Conservation (phyloP, 495 filamentous ascomycete species). For the Penicillium robsamsonii region DNA sequence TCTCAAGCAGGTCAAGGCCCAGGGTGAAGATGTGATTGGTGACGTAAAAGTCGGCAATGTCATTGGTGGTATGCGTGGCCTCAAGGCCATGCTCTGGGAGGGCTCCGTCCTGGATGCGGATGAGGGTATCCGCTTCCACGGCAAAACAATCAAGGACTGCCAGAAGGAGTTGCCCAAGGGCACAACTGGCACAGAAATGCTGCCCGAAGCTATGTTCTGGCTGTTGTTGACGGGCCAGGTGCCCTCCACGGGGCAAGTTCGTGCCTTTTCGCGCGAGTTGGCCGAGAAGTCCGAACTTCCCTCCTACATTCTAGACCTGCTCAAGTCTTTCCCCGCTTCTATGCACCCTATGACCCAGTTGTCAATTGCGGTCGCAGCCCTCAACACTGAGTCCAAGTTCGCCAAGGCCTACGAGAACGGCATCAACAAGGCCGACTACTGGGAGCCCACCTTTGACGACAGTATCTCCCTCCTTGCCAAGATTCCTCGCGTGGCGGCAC, state of each 20-base stretch:
- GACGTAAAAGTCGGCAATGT: constrained; percentile 93
- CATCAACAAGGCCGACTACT: constrained; percentile 91
- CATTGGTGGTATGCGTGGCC: constrained; percentile 93
- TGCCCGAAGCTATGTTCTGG: constrained; percentile 99
- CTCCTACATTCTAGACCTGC: constrained; percentile 77
- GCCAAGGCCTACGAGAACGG: constrained; percentile 90
- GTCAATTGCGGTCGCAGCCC: constrained; percentile 85
- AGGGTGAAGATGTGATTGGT: constrained; percentile 78
- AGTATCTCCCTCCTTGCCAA: constrained; percentile 91
- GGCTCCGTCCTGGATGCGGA: constrained; percentile 94
- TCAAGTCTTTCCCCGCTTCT: constrained; percentile 82
- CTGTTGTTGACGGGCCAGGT: constrained; percentile 92
- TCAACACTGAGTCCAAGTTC: constrained; percentile 90
- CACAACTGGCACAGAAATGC: constrained; percentile 93
- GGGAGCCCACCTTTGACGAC: constrained; percentile 98
- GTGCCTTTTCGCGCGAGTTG: constrained; percentile 76
- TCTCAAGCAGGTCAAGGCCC: constrained; percentile 83
- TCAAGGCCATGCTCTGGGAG: constrained; percentile 99
- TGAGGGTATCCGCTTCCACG: constrained; percentile 98
- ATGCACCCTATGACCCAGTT: constrained; percentile 99
- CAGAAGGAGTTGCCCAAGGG: constrained; percentile 92
- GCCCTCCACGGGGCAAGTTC: constrained; percentile 76
- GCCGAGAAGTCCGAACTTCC: constrained; percentile 86
- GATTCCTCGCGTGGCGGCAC: constrained; percentile 92
- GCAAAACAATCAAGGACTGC: constrained; percentile 96